These are phyloP conservation scores for Calycina marina DNA, from an alignment of 2,329 filamentous ascomycete species.

Conservation along the genomic window DNA sequence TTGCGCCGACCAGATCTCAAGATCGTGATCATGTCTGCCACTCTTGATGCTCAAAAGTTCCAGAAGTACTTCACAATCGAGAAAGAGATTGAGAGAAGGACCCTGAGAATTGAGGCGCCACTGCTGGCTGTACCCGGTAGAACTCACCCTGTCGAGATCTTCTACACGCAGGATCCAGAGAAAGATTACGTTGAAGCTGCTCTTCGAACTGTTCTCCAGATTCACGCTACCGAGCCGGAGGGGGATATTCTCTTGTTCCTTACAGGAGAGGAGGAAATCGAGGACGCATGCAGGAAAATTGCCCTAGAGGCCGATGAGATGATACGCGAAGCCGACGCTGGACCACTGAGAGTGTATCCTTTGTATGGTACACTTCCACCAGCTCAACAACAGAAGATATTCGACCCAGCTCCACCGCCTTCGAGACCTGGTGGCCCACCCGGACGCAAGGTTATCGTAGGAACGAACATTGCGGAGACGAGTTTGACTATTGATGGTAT, in stretches of 20 bases:
- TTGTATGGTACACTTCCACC: slow-evolving; percentile 90
- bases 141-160: slow-evolving; percentile 94
- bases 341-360: slow-evolving; percentile 79
- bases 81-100: no score
- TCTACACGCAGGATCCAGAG: slow-evolving; percentile 93
- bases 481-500: slow-evolving; percentile 97
- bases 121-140: slow-evolving; percentile 87
- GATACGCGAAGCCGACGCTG: slow-evolving; percentile 78
- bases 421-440: slow-evolving; percentile 62
- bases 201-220: slow-evolving; percentile 87
- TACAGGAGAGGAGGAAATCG: slow-evolving; percentile 96
- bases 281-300: slow-evolving; percentile 90
- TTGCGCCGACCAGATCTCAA: slow-evolving; percentile 76
- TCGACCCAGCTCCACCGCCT: slow-evolving; percentile 71
- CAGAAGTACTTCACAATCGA: slow-evolving; percentile 94
- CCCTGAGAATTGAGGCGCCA: no score
- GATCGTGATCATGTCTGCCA: slow-evolving; percentile 98
- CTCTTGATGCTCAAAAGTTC: slow-evolving; percentile 94
- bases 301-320: slow-evolving; percentile 82
- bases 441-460: slow-evolving; percentile 86
- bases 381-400: slow-evolving; percentile 86
- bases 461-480: slow-evolving; percentile 97
- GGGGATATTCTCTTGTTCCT: slow-evolving; percentile 90
- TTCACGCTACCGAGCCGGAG: slow-evolving; percentile 82
- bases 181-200: slow-evolving; percentile 94